These are phyloP conservation scores for Floccularia luteovirens DNA, from an alignment of 768 basidiomycete species.

Conservation along the genomic window DNA sequence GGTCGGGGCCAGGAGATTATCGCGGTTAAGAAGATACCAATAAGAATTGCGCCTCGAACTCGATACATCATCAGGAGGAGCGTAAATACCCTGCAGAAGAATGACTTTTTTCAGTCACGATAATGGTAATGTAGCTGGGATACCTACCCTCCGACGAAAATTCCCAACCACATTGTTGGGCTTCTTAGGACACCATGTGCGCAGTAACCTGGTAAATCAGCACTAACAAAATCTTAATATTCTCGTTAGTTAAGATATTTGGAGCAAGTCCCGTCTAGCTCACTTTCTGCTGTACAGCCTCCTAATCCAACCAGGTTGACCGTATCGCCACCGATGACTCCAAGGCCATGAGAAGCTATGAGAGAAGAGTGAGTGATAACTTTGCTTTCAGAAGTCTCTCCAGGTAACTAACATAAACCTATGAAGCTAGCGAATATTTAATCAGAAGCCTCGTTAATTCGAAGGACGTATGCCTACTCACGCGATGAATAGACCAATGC, in stretches of 20 bases:
- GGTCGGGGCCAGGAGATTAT: conserved; percentile 86
- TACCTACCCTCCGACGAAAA: conserved; percentile 73
- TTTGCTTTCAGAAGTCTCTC: too few relatives aligned
- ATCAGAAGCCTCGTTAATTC: conserved; percentile 1
- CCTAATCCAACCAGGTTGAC: conserved; percentile 69
- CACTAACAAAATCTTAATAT: conserved; percentile 31
- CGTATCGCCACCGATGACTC: conserved; percentile 68
- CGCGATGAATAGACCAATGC: conserved; percentile 86
- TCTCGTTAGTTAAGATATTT: background rate
- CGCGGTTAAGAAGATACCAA: conserved; percentile 79
- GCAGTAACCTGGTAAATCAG: conserved; percentile 52
- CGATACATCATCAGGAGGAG: conserved; percentile 80
- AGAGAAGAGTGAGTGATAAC: background rate
- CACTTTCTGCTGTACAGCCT: conserved; percentile 57
- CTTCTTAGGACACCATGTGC: conserved; percentile 53
- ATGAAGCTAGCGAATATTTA: conserved; percentile 45
- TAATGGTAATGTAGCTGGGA: conserved; percentile 1
- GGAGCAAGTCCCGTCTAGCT: too few relatives aligned
- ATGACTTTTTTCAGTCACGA: background rate
- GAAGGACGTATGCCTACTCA: conserved; percentile 26
- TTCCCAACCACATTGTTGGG: conserved; percentile 85
- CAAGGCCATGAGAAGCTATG: conserved; percentile 57
- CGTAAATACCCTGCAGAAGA: conserved; percentile 52
- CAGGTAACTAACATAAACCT: conserved; percentile 47
- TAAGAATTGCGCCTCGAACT: conserved; percentile 74